Conservation (phyloP, 202 grass and related monocot genomes). For the Tripidium arundinaceum region DNA sequence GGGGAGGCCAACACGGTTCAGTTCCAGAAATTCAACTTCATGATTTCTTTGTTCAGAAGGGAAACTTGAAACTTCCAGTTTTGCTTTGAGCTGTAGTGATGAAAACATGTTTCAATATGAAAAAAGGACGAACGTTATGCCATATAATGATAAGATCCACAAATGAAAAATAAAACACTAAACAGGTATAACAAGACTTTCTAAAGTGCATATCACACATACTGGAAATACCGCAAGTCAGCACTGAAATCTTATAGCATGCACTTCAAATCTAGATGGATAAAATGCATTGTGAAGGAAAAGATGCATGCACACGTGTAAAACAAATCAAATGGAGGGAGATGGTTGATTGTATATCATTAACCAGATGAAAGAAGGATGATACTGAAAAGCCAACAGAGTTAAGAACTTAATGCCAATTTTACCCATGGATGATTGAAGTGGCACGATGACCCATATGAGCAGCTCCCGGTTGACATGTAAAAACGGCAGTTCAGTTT, state of each 20-base stretch:
- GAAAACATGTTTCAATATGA: slow-evolving; percentile 3
- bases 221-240: background rate
- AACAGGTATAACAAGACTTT: background rate
- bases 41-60: slow-evolving; percentile 24
- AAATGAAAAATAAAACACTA: slow-evolving; percentile 1
- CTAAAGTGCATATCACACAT: slow-evolving; percentile 1
- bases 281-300: background rate
- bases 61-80: slow-evolving; percentile 16
- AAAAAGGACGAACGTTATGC: background rate
- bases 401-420: background rate
- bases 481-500: slow-evolving; percentile 47
- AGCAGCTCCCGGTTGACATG: slow-evolving; percentile 41
- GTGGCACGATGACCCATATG: slow-evolving; percentile 30
- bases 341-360: background rate
- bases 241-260: background rate
- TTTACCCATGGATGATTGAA: slow-evolving; percentile 50
- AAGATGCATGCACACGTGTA: background rate
- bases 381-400: background rate
- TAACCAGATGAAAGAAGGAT: background rate
- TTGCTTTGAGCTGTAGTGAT: slow-evolving; percentile 29
- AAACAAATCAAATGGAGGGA: background rate
- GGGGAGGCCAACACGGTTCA: slow-evolving; percentile 39
- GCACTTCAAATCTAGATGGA: slow-evolving; percentile 4
- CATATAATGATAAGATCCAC: background rate
- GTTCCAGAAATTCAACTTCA: slow-evolving; percentile 38